Evolutionary conservation across 1,139 yeast genomes (phyloP).

Genomic region (Meyerozyma sp.): DNA sequence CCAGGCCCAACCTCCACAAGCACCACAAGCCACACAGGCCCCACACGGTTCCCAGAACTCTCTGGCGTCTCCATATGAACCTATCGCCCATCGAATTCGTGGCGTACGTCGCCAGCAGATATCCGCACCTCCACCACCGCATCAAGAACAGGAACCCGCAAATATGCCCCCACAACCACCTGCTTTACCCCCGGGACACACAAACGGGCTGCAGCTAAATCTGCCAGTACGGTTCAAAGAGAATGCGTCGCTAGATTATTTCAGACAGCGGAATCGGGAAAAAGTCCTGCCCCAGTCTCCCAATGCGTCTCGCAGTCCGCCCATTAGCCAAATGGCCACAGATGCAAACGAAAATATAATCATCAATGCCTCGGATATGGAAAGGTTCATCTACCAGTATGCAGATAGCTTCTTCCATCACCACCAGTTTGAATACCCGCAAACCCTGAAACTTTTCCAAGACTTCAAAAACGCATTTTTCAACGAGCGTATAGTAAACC

Average conservation of each 20-base stretch:
- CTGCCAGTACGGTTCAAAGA: neutral
- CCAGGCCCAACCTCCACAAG: neutral
- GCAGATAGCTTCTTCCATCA: slow-evolving; percentile 45
- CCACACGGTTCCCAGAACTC: too few species aligned
- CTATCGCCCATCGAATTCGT: neutral
- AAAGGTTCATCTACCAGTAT: slow-evolving; percentile 42
- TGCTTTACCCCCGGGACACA: neutral
- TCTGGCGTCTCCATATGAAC: neutral
- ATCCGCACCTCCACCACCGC: neutral
- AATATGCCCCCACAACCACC: neutral
- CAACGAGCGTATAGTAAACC: slow-evolving; percentile 41
- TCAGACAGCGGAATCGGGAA: neutral
- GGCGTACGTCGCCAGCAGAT: neutral
- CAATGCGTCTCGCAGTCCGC: neutral
- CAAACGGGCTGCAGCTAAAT: neutral
- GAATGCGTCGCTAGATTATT: neutral
- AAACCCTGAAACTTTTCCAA: slow-evolving; percentile 45
- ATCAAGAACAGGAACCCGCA: neutral
- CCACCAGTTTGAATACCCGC: slow-evolving; percentile 42
- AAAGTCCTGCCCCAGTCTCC: neutral
- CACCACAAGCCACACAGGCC: neutral
- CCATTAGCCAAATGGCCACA: neutral
- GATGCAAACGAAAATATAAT: neutral
- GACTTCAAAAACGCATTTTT: slow-evolving; percentile 46
- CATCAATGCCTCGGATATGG: slow-evolving; percentile 40